Evolutionary conservation across 257 asterid genomes (phyloP).

Genomic region (Osmanthus fragrans): DNA sequence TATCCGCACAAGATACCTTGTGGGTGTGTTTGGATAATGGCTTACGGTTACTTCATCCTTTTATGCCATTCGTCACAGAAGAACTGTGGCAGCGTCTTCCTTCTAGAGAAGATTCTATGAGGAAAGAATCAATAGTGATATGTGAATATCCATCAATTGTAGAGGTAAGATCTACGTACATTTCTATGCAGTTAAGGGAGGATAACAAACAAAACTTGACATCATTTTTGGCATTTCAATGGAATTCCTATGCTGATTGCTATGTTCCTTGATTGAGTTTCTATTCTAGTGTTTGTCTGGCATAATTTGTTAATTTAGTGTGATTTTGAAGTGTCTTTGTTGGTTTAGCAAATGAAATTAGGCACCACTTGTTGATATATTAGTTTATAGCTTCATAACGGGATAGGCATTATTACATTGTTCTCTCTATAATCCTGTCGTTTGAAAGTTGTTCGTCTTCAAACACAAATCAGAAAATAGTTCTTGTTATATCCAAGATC

Average conservation of each 20-base stretch:
- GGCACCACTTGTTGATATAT: neutral
- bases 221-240: neutral
- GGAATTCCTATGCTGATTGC: neutral
- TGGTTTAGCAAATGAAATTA: neutral
- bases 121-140: constrained; percentile 80
- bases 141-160: constrained; percentile 76
- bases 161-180: constrained; percentile 50
- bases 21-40: constrained; percentile 94
- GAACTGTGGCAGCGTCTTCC: constrained; percentile 99
- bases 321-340: neutral
- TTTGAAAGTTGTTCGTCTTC: neutral
- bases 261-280: neutral
- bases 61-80: constrained; percentile 94
- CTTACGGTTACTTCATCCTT: constrained; percentile 85
- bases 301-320: neutral
- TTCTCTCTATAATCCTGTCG: neutral
- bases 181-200: neutral
- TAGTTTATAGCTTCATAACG: neutral
- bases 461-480: neutral
- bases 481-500: neutral
- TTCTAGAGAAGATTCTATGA: constrained; percentile 48
- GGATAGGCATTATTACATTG: neutral
- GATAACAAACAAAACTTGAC: neutral
- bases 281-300: neutral
- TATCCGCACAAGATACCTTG: constrained; percentile 75